phyloP scores from a whole-genome alignment of 192 early-diverging fungal species.

The Umbelopsis ramanniana region DNA sequence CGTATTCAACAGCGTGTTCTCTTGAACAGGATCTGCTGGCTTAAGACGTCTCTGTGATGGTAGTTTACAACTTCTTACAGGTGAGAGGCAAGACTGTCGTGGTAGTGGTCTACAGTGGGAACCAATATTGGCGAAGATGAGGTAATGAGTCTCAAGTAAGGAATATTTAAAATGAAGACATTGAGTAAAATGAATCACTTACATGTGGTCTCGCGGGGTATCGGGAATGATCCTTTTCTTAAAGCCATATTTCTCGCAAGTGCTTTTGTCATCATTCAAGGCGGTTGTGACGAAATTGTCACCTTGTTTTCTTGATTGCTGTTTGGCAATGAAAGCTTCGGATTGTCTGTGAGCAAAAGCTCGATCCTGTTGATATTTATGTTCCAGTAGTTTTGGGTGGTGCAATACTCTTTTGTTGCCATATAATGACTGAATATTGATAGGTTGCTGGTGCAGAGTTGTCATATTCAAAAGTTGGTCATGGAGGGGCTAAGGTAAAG shows the following conservation, averaged over 20 bases:
- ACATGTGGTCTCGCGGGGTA: constrained; percentile 4
- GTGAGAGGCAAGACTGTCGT: constrained; percentile 6
- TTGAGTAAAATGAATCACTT: neutral
- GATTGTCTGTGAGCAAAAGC: constrained; percentile 1
- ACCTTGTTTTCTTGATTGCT: neutral
- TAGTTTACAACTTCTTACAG: constrained; percentile 9
- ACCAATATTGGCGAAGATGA: neutral
- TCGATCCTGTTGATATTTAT: constrained; percentile 1
- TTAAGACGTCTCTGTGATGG: neutral
- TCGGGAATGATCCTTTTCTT: constrained; percentile 14
- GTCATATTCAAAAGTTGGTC: constrained; percentile 14
- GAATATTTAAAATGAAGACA: neutral
- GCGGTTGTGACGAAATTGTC: neutral
- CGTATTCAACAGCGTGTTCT: constrained; percentile 11
- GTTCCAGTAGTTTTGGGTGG: neutral
- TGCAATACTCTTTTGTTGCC: neutral
- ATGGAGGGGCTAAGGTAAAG: neutral
- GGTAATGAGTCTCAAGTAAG: too few relatives aligned
- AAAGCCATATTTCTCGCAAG: neutral
- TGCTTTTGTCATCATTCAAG: constrained; percentile 10
- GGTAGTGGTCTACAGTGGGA: neutral
- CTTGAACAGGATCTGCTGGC: neutral
- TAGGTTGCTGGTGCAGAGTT: constrained; percentile 13
- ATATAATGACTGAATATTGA: neutral
- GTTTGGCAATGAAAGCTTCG: neutral